phyloP scores from a whole-genome alignment of 192 early-diverging fungal species.

The Gonapodya prolifera region DNA sequence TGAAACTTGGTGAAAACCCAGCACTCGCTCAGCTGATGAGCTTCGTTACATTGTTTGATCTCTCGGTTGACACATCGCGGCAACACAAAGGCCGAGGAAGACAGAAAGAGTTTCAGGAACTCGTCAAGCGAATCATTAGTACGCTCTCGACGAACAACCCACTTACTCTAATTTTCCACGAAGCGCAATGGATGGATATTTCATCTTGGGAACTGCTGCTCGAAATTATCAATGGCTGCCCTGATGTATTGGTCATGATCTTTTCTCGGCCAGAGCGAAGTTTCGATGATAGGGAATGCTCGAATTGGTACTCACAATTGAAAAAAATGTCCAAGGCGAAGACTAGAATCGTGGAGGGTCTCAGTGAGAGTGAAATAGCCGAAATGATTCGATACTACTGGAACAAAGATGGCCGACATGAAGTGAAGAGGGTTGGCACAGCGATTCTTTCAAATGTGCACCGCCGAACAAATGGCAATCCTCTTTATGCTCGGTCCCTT shows the following conservation, averaged over 20 bases:
- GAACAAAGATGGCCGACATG: conserved; percentile 7
- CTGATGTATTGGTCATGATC: conserved; percentile 16
- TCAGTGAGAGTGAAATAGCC: conserved; percentile 23
- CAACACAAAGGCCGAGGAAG: conserved; percentile 16
- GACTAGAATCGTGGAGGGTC: conserved; percentile 17
- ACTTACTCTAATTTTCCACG: conserved; percentile 24
- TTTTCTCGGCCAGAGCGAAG: conserved; percentile 23
- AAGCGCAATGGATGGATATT: conserved; percentile 33
- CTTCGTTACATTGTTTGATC: conserved; percentile 23
- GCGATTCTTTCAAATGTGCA: conserved; percentile 24
- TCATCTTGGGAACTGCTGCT: conserved; percentile 28
- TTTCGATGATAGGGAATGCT: conserved; percentile 23
- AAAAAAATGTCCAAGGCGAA: conserved; percentile 17
- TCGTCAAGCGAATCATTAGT: conserved; percentile 19
- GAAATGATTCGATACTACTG: conserved; percentile 22
- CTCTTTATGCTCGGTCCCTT: conserved; percentile 27
- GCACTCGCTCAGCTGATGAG: conserved; percentile 14
- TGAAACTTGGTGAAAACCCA: conserved; percentile 14
- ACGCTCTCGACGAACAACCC: conserved; percentile 18
- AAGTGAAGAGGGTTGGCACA: conserved; percentile 16
- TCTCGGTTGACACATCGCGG: not conserved
- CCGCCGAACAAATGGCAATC: conserved; percentile 32
- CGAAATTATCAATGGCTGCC: conserved; percentile 19
- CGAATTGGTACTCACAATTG: conserved; percentile 9
- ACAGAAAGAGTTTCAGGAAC: conserved; percentile 24